Conservation (phyloP, 108 stramenopile genomes). For the Fragilariopsis cylindrus region DNA sequence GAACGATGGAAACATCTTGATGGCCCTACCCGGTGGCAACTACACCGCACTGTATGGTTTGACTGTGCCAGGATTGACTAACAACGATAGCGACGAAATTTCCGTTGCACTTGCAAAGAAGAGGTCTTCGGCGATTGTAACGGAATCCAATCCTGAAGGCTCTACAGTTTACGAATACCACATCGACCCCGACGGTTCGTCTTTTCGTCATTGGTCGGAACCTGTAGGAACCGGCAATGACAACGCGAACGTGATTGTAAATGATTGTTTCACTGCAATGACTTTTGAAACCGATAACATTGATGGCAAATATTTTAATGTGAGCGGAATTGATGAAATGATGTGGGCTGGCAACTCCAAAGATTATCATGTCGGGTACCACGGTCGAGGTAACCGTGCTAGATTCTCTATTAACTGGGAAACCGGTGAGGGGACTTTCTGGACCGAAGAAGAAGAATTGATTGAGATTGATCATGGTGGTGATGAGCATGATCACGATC, state of each 20-base stretch:
- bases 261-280: conserved; percentile 64
- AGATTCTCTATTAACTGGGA: conserved; percentile 1
- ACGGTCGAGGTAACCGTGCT: conserved; percentile 27
- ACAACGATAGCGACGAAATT: conserved; percentile 2
- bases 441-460: not conserved
- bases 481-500: not conserved
- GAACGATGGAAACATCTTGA: conserved; percentile 41
- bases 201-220: conserved; percentile 65
- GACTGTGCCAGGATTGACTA: conserved; percentile 28
- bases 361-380: conserved; percentile 56
- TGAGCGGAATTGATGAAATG: conserved; percentile 55
- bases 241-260: conserved; percentile 17
- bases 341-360: conserved; percentile 65
- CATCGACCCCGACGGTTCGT: conserved; percentile 33
- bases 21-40: conserved; percentile 34
- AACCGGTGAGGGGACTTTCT: conserved; percentile 1
- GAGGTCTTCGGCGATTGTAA: not conserved
- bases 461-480: not conserved
- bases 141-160: conserved; percentile 1
- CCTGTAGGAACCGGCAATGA: conserved; percentile 21
- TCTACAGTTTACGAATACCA: conserved; percentile 43
- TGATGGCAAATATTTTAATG: conserved; percentile 45
- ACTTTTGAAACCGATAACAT: conserved; percentile 53
- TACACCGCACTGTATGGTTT: conserved; percentile 25
- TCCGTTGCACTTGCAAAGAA: not conserved